Conservation (phyloP, 768 basidiomycete genomes). For the Mycena amicta region DNA sequence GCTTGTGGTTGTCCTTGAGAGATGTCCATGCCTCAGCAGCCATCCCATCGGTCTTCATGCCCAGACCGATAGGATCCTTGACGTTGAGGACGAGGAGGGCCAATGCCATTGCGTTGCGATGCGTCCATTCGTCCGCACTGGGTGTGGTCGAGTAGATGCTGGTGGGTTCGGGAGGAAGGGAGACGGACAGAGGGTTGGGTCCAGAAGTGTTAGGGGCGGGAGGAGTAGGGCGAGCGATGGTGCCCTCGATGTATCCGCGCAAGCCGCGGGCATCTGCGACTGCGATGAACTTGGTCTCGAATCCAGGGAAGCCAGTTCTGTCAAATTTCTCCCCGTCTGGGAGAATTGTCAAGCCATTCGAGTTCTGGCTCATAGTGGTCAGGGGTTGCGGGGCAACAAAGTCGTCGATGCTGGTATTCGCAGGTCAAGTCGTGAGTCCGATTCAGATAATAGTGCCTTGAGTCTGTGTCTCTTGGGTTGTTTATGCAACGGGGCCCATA, state of each 20-base stretch:
- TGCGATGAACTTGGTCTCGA: neutral
- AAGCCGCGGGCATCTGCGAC: neutral
- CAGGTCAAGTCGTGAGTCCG: too few species aligned
- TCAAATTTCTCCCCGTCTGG: neutral
- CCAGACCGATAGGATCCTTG: neutral
- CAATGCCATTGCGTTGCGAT: neutral
- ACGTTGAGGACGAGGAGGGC: neutral
- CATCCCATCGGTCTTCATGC: neutral
- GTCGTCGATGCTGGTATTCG: too few species aligned
- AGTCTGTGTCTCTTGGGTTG: too few species aligned
- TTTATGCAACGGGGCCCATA: too few species aligned
- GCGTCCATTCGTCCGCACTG: neutral
- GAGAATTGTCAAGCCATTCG: neutral
- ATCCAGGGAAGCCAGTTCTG: neutral
- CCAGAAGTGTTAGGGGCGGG: neutral
- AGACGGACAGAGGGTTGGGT: neutral
- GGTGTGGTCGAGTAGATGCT: neutral
- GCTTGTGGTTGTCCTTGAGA: neutral
- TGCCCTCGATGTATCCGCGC: neutral
- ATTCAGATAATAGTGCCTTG: too few species aligned
- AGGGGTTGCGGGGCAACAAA: too few species aligned
- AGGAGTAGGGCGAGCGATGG: neutral
- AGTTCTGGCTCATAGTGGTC: neutral
- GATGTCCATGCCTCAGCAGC: neutral
- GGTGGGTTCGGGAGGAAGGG: neutral